Evolutionary conservation across 139 green algal genomes (phyloP).

Genomic region (Protoeuglena noctilucae): DNA sequence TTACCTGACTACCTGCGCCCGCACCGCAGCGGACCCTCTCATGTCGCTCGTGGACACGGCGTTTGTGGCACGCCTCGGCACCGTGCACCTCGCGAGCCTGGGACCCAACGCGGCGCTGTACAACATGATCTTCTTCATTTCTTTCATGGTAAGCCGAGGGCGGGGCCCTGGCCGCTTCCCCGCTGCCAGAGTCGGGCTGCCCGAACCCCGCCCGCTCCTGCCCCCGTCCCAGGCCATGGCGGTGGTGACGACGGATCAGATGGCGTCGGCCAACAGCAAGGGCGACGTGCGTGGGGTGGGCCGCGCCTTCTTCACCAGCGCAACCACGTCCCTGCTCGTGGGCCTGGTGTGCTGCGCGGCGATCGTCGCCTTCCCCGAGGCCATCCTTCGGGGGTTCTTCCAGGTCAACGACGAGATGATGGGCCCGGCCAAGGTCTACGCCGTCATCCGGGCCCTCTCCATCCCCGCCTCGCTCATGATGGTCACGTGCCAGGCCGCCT

Average conservation of each 20-base stretch:
- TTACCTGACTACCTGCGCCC: too few relatives aligned
- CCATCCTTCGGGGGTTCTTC: slow-evolving; percentile 13
- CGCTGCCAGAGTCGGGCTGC: too few relatives aligned
- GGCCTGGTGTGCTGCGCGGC: slow-evolving; percentile 1
- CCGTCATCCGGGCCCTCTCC: slow-evolving; percentile 17
- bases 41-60: slow-evolving; percentile 24
- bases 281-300: slow-evolving; percentile 8
- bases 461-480: slow-evolving; percentile 16
- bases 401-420: slow-evolving; percentile 19
- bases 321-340: slow-evolving; percentile 1
- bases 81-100: slow-evolving; percentile 13
- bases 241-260: slow-evolving; percentile 17
- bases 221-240: too few relatives aligned
- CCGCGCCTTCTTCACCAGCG: slow-evolving; percentile 7
- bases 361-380: slow-evolving; percentile 8
- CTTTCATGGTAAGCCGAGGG: too few relatives aligned
- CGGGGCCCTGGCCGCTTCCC: too few relatives aligned
- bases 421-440: slow-evolving; percentile 17
- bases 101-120: slow-evolving; percentile 19
- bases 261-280: slow-evolving; percentile 13
- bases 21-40: slow-evolving; percentile 22
- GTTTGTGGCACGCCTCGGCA: slow-evolving; percentile 14
- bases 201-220: too few relatives aligned
- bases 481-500: slow-evolving; percentile 13
- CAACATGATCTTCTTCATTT: slow-evolving; percentile 19